Evolutionary conservation across 73 alveolate species (phyloP).

Genomic region (Halteria grandinella): DNA sequence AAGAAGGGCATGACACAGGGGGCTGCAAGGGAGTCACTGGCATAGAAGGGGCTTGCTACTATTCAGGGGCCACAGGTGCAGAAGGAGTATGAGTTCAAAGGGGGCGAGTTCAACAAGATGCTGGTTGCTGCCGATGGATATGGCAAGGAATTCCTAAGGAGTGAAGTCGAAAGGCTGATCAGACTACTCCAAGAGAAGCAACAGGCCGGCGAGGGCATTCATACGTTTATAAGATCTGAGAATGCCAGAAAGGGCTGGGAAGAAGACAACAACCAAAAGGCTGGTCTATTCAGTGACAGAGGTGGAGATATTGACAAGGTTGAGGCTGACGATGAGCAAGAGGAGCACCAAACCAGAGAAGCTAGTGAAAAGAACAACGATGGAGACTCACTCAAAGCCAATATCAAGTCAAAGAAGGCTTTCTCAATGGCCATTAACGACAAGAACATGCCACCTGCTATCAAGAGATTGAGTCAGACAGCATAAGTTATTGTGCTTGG

Average conservation of each 20-base stretch:
- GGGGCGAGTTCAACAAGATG: too few species aligned
- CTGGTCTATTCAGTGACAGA: conserved; percentile 39
- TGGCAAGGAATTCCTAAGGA: conserved; percentile 39
- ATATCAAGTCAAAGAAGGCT: conserved; percentile 43
- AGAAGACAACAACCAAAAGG: conserved; percentile 10
- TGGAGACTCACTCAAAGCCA: conserved; percentile 18
- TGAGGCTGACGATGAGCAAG: conserved; percentile 39
- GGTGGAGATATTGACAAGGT: conserved; percentile 34
- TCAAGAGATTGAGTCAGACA: conserved; percentile 38
- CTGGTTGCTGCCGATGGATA: conserved; percentile 46
- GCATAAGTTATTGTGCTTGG: conserved; percentile 31
- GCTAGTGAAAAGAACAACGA: conserved; percentile 19
- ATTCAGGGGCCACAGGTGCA: too few species aligned
- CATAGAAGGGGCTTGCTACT: too few species aligned
- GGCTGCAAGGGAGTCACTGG: too few species aligned
- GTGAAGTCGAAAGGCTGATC: conserved; percentile 37
- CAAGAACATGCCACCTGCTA: conserved; percentile 51
- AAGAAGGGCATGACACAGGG: too few species aligned
- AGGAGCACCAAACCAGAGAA: conserved; percentile 1
- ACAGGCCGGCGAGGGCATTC: conserved; percentile 6
- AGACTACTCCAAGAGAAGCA: conserved; percentile 15
- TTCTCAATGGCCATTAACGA: conserved; percentile 56
- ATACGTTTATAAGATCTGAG: conserved; percentile 43
- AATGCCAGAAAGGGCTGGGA: conserved; percentile 58
- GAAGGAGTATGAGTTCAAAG: too few species aligned